phyloP scores from a whole-genome alignment of 1,284 basidiomycete genomes.

The Ustilago nuda region DNA sequence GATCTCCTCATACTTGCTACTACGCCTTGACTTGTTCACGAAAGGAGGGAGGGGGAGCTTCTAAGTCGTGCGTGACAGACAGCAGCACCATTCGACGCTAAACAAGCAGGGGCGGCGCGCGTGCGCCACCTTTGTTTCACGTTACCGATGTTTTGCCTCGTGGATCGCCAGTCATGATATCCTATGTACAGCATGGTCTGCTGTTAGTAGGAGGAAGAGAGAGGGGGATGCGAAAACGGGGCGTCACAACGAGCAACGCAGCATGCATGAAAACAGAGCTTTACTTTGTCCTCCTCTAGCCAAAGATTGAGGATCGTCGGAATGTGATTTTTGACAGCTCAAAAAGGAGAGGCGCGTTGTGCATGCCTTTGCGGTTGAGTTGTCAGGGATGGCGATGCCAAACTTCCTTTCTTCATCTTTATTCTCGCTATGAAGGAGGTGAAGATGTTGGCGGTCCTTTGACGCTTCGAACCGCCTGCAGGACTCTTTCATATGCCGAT shows the following conservation, averaged over 20 bases:
- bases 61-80: not conserved
- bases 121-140: conserved; percentile 10
- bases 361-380: conserved; percentile 9
- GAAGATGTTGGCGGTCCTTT: too few species aligned
- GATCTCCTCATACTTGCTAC: conserved; percentile 1
- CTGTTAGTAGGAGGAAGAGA: not conserved
- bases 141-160: conserved; percentile 2
- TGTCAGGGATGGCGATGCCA: conserved; percentile 24
- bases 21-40: too few species aligned
- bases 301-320: conserved; percentile 8
- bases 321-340: conserved; percentile 18
- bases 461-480: too few species aligned
- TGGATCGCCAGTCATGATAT: not conserved
- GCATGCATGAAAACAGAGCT: conserved; percentile 13
- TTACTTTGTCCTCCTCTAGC: not conserved
- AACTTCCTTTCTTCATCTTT: not conserved
- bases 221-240: not conserved
- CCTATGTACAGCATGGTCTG: not conserved
- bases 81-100: not conserved
- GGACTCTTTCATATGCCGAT: too few species aligned
- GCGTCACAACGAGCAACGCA: conserved; percentile 11
- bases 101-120: conserved; percentile 11
- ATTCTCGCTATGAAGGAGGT: not conserved
- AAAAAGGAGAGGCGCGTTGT: conserved; percentile 8
- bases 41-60: not conserved